Evolutionary conservation across 225 moss, liverwort and hornwort genomes (phyloP), one percentile per base, ranked within the genome.

Genomic region (Marchantia paleacea): DNA sequence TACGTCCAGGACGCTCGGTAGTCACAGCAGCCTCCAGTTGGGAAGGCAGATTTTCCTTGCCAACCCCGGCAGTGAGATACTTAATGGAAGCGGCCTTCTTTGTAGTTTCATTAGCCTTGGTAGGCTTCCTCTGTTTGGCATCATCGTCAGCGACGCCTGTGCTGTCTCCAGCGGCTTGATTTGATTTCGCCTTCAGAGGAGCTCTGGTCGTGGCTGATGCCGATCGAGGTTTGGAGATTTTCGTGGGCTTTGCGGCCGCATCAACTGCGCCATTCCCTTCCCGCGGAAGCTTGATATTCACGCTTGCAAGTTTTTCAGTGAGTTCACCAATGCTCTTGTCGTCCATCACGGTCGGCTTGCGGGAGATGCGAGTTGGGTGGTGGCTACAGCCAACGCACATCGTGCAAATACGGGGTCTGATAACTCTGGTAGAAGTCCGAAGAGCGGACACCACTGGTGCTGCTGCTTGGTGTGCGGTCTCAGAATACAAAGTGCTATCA

Each of bases 261-360:
- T 26, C 29, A 15, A 15, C 11, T 4, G 10, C 10, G 66, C 11
- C 19, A 2, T 39, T 39, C 39, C 2, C 52, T 24, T 55, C 29
- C 22, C 29, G 39, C 60, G 14, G 20, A 30, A 60, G 10, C 26
- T 39, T 31, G 55, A 76, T 76, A 7, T 76, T 76, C 29, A 76
- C 58, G 20, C 31, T 31, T 13, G 75, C 31, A 8, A 76, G 39
- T 39, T 76, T 58, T 0, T 61, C 30, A 10, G 60, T 60, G 29
- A 76, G 39, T 29, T 76, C 75, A 0, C 30, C 75, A 47, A 76
- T 61, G 12, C 75, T 58, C 25, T 29, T 60, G 16, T 76, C 75
- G 3, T 76, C 75, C 30, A 61, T 60, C 1, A 39, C 58, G 2
- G 30, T 30, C 1, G 58, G 8, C 70, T 24, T 72, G 51, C 51